Conservation (phyloP, 257 asterid genomes). For the Marsdenia floribunda region DNA sequence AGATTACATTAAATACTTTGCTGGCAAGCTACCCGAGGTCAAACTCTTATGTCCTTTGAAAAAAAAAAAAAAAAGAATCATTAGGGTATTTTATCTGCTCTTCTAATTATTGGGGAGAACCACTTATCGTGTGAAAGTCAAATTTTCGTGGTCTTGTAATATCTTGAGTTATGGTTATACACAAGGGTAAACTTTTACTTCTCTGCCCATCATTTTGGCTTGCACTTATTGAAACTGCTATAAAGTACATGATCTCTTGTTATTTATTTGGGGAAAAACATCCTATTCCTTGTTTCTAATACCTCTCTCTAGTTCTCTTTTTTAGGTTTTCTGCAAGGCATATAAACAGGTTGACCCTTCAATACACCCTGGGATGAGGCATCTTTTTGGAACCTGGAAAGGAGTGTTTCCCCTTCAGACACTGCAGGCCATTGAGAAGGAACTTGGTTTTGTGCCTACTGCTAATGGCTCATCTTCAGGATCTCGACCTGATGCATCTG, state of each 20-base stretch:
- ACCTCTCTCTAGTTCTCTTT: constrained; percentile 24
- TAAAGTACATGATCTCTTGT: not conserved
- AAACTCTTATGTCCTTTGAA: constrained; percentile 16
- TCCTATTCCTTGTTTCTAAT: not conserved
- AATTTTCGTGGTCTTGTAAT: not conserved
- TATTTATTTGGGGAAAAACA: not conserved
- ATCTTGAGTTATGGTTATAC: not conserved
- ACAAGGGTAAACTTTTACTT: not conserved
- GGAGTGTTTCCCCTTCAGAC: constrained; percentile 78
- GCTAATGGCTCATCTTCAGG: constrained; percentile 62
- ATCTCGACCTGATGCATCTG: constrained; percentile 52
- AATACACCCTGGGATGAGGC: constrained; percentile 78
- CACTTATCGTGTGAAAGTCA: not conserved
- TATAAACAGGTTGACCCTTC: constrained; percentile 82
- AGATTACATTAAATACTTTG: constrained; percentile 80
- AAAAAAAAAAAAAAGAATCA: no score
- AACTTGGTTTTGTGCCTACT: constrained; percentile 64
- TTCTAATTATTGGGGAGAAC: not conserved
- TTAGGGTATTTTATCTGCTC: not conserved
- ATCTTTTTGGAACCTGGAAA: constrained; percentile 94
- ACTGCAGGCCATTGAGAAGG: constrained; percentile 73
- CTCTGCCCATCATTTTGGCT: not conserved
- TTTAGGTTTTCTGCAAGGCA: constrained; percentile 82
- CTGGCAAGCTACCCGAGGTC: constrained; percentile 78
- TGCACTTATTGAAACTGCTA: not conserved